Base-by-base conservation (phyloP, 2,329 filamentous ascomycete genomes). In the Cercospora sp. region DNA sequence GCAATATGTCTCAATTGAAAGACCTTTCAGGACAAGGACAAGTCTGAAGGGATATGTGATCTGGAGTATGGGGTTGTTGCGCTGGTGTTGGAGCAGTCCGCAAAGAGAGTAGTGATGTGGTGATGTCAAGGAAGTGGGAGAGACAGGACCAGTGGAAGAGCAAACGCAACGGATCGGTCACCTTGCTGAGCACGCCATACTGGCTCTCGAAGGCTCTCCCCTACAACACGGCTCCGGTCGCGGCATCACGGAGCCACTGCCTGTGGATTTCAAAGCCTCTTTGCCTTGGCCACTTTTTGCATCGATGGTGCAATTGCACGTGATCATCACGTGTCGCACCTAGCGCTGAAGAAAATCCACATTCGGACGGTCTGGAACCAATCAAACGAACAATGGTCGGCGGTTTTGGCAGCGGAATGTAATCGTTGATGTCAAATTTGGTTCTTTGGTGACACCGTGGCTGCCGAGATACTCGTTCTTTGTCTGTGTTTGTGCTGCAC, bases 231-330 rank as follows among this genome's bases (percentile, higher is more conserved):
- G 48, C 48, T 53, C 23, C 48, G 48, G 48, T 53, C 48, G 48
- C 48, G 48, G 48, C 48, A 53, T 53, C 48, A 53, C 48, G 48
- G 48, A 53, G 48, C 48, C 48, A 28, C 48, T 53, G 48, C 20
- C 48, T 53, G 48, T 6, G 48, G 48, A 53, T 53, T 53, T 53
- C 48, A 53, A 53, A 53, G 48, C 48, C 48, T 53, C 23, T 28
- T 53, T 53, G 48, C 48, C 48, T 53, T 7, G 48, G 23, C 48
- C 48, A 53, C 23, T 28, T 28, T 53, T 53, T 53, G 48, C 48
- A 53, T 53, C 48, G 48, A 53, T 53, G 48, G 48, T 53, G 48
- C 48, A 53, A 53, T 53, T 53, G 48, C 48, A 53, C 48, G 48
- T 53, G 48, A 53, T 5, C 23, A 53, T 53, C 48, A 53, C 48